Conservation (phyloP, 2,329 filamentous ascomycete genomes). For the Cladophialophora immunda region DNA sequence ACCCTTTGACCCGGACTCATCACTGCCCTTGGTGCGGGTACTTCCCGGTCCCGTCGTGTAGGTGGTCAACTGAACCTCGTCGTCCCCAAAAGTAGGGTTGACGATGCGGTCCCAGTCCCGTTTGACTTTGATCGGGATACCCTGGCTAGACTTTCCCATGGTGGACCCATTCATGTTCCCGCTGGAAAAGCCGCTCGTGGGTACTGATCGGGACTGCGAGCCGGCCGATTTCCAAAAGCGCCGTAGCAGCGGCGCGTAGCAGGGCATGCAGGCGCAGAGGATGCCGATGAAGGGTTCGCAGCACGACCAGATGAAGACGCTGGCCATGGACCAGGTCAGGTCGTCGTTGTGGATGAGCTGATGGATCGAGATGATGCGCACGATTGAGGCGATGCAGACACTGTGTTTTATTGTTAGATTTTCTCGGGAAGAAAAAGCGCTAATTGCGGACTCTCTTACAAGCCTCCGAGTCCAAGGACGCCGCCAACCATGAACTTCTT, state of each 20-base stretch:
- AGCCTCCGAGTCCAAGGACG: slow-evolving; percentile 19
- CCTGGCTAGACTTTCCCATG: slow-evolving; percentile 14
- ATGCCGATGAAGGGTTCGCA: slow-evolving; percentile 22
- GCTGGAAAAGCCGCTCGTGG: slow-evolving; percentile 20
- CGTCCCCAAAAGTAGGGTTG: slow-evolving; percentile 19
- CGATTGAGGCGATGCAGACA: slow-evolving; percentile 19
- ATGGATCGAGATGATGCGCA: slow-evolving; percentile 19
- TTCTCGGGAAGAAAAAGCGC: slow-evolving; percentile 8
- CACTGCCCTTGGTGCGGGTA: slow-evolving; percentile 19
- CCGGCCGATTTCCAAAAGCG: slow-evolving; percentile 18
- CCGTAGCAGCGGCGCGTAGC: slow-evolving; percentile 20
- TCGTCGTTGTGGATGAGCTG: slow-evolving; percentile 17
- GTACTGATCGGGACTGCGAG: slow-evolving; percentile 19
- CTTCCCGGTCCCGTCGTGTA: slow-evolving; percentile 12
- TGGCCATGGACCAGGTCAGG: slow-evolving; percentile 21
- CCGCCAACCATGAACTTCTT: slow-evolving; percentile 17
- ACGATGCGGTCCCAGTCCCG: slow-evolving; percentile 22
- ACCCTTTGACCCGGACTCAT: slow-evolving; percentile 16
- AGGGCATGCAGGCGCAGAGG: slow-evolving; percentile 21
- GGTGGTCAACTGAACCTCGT: slow-evolving; percentile 16
- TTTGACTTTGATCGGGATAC: slow-evolving; percentile 19
- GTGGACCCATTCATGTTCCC: slow-evolving; percentile 8
- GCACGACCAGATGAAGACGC: slow-evolving; percentile 23
- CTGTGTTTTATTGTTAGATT: slow-evolving; percentile 18
- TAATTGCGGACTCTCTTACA: slow-evolving; percentile 12